phyloP scores from a whole-genome alignment of 441 rosid species.

The Pelargonium cotyledonis region DNA sequence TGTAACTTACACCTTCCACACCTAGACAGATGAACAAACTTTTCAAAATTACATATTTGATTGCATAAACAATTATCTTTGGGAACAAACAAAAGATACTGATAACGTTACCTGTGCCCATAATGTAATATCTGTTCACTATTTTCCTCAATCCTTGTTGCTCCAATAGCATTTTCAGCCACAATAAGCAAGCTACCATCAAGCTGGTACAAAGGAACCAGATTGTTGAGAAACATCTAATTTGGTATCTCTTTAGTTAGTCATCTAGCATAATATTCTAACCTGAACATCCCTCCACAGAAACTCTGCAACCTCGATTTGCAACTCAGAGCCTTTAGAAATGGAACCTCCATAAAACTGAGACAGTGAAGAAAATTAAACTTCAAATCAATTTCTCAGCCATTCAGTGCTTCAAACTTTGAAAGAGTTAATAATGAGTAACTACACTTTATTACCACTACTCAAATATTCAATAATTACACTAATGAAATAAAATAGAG shows the following conservation, averaged over 20 bases:
- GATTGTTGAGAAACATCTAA: constrained; percentile 20
- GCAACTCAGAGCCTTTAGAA: constrained; percentile 70
- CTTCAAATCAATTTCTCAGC: constrained; percentile 12
- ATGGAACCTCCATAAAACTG: constrained; percentile 79
- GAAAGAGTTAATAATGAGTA: not conserved
- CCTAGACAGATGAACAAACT: constrained; percentile 29
- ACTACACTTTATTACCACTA: not conserved
- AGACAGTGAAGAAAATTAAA: constrained; percentile 14
- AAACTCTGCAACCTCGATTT: constrained; percentile 83
- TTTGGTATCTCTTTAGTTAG: constrained; percentile 9
- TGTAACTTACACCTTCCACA: constrained; percentile 82
- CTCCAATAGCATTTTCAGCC: constrained; percentile 73
- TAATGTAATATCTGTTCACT: constrained; percentile 62
- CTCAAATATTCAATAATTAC: not conserved
- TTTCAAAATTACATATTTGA: constrained; percentile 11
- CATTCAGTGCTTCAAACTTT: constrained; percentile 11
- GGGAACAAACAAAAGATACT: constrained; percentile 8
- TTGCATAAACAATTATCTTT: not conserved
- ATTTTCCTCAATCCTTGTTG: constrained; percentile 36
- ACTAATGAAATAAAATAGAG: not conserved
- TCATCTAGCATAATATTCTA: constrained; percentile 14
- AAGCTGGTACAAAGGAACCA: constrained; percentile 42
- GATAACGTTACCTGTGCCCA: constrained; percentile 53
- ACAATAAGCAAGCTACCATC: constrained; percentile 74
- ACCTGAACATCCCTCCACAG: constrained; percentile 89